Base-by-base conservation (phyloP, 2,329 filamentous ascomycete species). In the Periglandula ipomoeae region DNA sequence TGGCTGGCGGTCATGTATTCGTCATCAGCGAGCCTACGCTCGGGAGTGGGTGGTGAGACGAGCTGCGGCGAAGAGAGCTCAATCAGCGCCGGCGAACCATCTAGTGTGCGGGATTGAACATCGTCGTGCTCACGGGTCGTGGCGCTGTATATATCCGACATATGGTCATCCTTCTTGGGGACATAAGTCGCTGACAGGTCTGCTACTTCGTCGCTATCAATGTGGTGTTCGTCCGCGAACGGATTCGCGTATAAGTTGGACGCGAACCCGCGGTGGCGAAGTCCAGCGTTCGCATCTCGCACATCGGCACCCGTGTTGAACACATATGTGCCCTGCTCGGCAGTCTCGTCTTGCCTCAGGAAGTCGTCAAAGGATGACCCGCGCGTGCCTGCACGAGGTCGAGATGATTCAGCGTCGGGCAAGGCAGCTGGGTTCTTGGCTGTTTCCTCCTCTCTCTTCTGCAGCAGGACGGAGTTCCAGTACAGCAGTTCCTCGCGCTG, bases 401-500 rank as follows among this genome's bases (percentile, higher is more conserved):
- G 22, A 17, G 37, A 39, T 5, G 26, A 8, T 10, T 40, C 19
- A 7, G 34, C 20, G 5, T 10, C 35, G 7, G 17, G 20, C 39
- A 27, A 19, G 11, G 41, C 30, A 15, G 20, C 6, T 1, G 32
- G 13, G 15, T 15, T 23, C 9, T n/a, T 26, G 11, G 45, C 7
- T 19, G 23, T 15, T 23, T 65, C 55, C 52, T 54, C 58, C 48
- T 70, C 66, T 57, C 70, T 60, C 60, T 75, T 75, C 59, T 74
- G 68, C 45, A 79, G 60, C 46, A 68, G 74, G 27, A 79, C 54
- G 3, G 74, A 70, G 58, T 84, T 84, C 81, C 81, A 84, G 56
- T 82, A 83, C 63, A 83, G 68, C 51, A 84, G 60, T 62, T 84
- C 81, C 57, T 84, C 80, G 34, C 80, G 72, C 60, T 84, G 81